Conservation (phyloP, 2,329 filamentous ascomycete genomes). For the Phoma sp. region DNA sequence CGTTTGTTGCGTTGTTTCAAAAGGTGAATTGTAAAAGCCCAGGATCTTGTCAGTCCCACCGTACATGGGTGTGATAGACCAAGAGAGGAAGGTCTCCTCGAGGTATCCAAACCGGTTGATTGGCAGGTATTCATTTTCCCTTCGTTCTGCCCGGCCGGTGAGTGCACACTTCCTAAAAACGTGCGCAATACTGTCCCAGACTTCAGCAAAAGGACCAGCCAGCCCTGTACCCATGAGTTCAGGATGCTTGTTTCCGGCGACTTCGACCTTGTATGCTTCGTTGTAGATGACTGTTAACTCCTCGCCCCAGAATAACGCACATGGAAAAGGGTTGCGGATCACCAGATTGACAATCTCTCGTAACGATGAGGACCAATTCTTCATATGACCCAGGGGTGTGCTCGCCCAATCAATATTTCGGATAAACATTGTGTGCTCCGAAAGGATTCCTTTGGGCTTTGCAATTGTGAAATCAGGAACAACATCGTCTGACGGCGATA, state of each 20-base stretch:
- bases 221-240: slow-evolving; percentile 43
- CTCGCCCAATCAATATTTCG: slow-evolving; percentile 56
- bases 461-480: slow-evolving; percentile 38
- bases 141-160: slow-evolving; percentile 36
- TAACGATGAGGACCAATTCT: slow-evolving; percentile 56
- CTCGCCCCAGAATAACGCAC: slow-evolving; percentile 52
- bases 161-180: slow-evolving; percentile 38
- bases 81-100: slow-evolving; percentile 51
- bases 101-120: slow-evolving; percentile 39
- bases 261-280: slow-evolving; percentile 45
- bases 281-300: slow-evolving; percentile 50
- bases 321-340: slow-evolving; percentile 41
- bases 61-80: slow-evolving; percentile 52
- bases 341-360: slow-evolving; percentile 49
- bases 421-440: slow-evolving; percentile 45
- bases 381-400: slow-evolving; percentile 57
- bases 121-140: slow-evolving; percentile 38
- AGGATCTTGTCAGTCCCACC: slow-evolving; percentile 43
- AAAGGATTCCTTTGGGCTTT: slow-evolving; percentile 32
- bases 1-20: slow-evolving; percentile 49
- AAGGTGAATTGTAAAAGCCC: slow-evolving; percentile 43
- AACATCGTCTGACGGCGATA: slow-evolving; percentile 30
- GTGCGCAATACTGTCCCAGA: slow-evolving; percentile 49
- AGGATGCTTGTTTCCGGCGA: slow-evolving; percentile 38
- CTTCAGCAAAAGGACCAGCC: slow-evolving; percentile 44